A percentile compares a stretch with the other conserved stretches of the same genome.
Evolutionary conservation across 2,329 filamentous ascomycete genomes (phyloP).

Genomic region (Sporothrix euskadiensis): DNA sequence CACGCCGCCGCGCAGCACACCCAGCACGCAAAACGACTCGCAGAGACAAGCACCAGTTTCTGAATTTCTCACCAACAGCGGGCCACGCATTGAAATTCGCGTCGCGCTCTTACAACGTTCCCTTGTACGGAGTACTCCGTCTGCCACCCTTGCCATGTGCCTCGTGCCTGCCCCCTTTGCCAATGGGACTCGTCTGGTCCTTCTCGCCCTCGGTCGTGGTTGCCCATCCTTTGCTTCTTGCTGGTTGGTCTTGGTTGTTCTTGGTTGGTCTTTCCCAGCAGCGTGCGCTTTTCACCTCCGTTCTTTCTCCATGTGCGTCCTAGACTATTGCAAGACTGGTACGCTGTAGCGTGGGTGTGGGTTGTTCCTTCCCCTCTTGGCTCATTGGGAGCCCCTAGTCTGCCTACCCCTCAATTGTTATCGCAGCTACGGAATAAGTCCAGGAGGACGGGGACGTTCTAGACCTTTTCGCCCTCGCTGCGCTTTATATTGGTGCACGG

Average conservation of each 20-base stretch:
- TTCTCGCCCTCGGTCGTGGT: background rate
- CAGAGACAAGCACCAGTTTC: background rate
- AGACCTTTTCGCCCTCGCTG: constrained; percentile 26
- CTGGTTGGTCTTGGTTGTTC: background rate
- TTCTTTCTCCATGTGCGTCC: constrained; percentile 7
- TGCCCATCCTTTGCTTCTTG: background rate
- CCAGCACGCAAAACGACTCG: background rate
- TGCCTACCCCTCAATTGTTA: constrained; percentile 31
- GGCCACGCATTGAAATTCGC: background rate
- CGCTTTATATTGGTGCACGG: constrained; percentile 26
- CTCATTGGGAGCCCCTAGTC: constrained; percentile 22
- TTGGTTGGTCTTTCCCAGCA: background rate
- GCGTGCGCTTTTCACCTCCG: constrained; percentile 2
- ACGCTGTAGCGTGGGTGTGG: constrained; percentile 26
- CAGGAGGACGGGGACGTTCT: constrained; percentile 29
- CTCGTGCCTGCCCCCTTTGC: constrained; percentile 7
- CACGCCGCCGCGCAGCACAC: constrained; percentile 1
- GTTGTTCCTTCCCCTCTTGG: constrained; percentile 26
- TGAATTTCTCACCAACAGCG: background rate
- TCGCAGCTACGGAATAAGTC: constrained; percentile 26
- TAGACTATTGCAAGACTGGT: constrained; percentile 9
- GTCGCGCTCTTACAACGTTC: background rate
- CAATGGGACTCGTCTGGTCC: background rate
- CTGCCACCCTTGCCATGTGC: background rate
- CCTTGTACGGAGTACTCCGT: constrained; percentile 16